phyloP scores from a whole-genome alignment of 306 rosid genomes.

The Dalbergia cultrata region DNA sequence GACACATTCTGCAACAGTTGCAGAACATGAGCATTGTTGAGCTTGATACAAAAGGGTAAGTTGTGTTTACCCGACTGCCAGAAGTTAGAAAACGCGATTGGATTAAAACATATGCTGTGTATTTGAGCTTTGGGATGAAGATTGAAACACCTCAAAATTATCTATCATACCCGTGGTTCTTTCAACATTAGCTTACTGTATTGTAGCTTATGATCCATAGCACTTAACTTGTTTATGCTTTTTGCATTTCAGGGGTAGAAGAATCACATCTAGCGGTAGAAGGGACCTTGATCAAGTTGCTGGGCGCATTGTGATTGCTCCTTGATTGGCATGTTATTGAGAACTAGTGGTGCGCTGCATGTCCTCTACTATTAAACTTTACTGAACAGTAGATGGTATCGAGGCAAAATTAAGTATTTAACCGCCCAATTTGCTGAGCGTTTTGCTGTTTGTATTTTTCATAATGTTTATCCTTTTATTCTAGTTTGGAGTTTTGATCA shows the following conservation, averaged over 20 bases:
- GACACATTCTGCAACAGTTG: conserved; percentile 76
- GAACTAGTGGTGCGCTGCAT: conserved; percentile 12
- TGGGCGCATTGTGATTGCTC: conserved; percentile 50
- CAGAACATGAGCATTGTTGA: conserved; percentile 65
- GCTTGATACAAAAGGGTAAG: conserved; percentile 70
- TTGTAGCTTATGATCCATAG: not conserved
- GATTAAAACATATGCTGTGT: not conserved
- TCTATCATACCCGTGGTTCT: not conserved
- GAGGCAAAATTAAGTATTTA: conserved; percentile 11
- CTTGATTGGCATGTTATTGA: conserved; percentile 32
- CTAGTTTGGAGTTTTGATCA: conserved; percentile 37
- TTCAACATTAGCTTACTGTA: not conserved
- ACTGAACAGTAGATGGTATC: conserved; percentile 25
- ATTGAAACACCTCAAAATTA: not conserved
- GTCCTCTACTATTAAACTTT: not conserved
- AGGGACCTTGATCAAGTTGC: conserved; percentile 63
- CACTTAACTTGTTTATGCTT: not conserved
- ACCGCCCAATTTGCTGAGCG: not conserved
- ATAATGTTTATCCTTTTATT: not conserved
- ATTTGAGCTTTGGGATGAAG: not conserved
- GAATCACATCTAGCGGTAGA: conserved; percentile 56
- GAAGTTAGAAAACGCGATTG: not conserved
- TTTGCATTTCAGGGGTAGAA: conserved; percentile 52
- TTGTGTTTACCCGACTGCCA: not conserved
- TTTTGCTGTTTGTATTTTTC: conserved; percentile 1